Base-by-base conservation (phyloP, 1,139 yeast species). In the Diutina catenulata region DNA sequence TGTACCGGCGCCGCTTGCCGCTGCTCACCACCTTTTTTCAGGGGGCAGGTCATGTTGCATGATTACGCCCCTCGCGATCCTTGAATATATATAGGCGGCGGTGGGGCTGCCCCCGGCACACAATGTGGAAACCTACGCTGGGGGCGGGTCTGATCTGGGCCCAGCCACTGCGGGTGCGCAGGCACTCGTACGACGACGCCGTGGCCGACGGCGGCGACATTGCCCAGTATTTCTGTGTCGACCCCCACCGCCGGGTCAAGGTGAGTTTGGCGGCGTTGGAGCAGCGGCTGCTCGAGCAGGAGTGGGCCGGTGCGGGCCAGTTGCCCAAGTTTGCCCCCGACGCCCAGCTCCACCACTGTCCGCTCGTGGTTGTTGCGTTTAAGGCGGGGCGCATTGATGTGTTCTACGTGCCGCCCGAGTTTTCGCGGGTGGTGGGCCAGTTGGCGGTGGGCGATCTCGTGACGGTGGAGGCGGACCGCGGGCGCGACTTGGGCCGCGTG, bases 391-490 rank as follows among this genome's bases (percentile, higher is more conserved):
- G 95, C 43, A 63, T 82, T 43, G 98, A 91, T 53, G 82, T 88
- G 3, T 78, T 86, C 47, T 80, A 80, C 48, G 61, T 80, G 13
- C 80, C 88, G 43, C 62, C 65, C 18, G 59, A 56, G 45, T 56
- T 67, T 42, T 60, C 65, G 42, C 11, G n/a, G 22, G 24, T 10
- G 13, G 25, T 21, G 5, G 57, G 63, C 49, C 44, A 44, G 11
- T 38, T 45, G 33, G 37, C 69, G 36, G 59, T 74, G 14, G 82
- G 83, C 21, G 96, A 87, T 54, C 69, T 87, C 52, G 95, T 91
- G 11, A 79, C 88, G 47, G 95, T 88, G 28, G 97, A 91, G 56
- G 98, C 97, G n/a, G 98, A 91, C 55, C 69, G 98, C 38, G 98
- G 98, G 31, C 69, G 82, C 39, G 98, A 91, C 60, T 62, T 91